phyloP scores from a whole-genome alignment of 192 early-diverging fungal species.

The Coemansia erecta region DNA sequence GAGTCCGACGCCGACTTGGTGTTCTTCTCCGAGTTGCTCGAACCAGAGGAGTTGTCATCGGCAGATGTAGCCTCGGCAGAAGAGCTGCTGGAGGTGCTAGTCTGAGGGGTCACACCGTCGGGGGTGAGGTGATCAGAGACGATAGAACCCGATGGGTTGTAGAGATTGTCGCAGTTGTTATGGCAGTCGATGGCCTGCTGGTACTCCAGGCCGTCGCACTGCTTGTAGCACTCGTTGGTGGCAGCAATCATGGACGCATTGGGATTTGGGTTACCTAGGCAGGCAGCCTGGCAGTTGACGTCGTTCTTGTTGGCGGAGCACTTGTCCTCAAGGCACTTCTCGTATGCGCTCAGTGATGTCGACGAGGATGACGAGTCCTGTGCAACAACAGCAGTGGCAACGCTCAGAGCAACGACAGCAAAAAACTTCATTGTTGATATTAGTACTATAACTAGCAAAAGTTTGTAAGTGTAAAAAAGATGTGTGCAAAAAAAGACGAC shows the following conservation, averaged over 20 bases:
- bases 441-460: slow-evolving; percentile 1
- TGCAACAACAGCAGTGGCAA: slow-evolving; percentile 25
- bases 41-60: not conserved
- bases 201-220: slow-evolving; percentile 29
- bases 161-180: slow-evolving; percentile 34
- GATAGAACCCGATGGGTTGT: slow-evolving; percentile 37
- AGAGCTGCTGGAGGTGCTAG: not conserved
- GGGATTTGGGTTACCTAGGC: slow-evolving; percentile 40
- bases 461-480: not conserved
- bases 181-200: slow-evolving; percentile 36
- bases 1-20: slow-evolving; percentile 5
- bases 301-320: slow-evolving; percentile 27
- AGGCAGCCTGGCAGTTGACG: slow-evolving; percentile 50
- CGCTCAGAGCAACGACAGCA: slow-evolving; percentile 20
- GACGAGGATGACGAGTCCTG: slow-evolving; percentile 28
- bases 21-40: slow-evolving; percentile 4
- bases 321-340: slow-evolving; percentile 39
- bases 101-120: slow-evolving; percentile 9
- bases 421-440: slow-evolving; percentile 36
- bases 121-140: slow-evolving; percentile 36
- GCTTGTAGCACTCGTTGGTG: slow-evolving; percentile 37
- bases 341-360: slow-evolving; percentile 20
- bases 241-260: slow-evolving; percentile 46
- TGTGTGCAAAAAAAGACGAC: not conserved
- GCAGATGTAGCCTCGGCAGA: not conserved